A percentile compares a stretch with the other conserved stretches of the same genome.
These are phyloP conservation scores for Mortierella antarctica DNA, from an alignment of 192 early-diverging fungal genomes.

Conservation along the genomic window DNA sequence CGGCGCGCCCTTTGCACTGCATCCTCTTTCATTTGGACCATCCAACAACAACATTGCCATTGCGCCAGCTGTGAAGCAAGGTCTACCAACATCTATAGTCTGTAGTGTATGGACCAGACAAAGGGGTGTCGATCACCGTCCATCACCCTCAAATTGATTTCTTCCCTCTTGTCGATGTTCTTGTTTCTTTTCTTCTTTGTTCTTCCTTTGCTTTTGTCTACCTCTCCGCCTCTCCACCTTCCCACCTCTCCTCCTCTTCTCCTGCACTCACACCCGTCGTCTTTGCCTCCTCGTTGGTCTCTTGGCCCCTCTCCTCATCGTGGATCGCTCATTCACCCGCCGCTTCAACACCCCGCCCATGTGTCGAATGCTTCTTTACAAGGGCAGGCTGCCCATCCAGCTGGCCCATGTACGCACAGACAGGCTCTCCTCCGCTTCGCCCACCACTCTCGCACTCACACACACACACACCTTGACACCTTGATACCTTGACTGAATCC, in stretches of 20 bases:
- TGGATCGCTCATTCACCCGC: conserved; percentile 18
- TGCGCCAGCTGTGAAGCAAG: too few relatives aligned
- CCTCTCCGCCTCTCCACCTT: background rate
- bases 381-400: conserved; percentile 78
- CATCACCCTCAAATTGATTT: background rate
- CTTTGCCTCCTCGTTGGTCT: background rate
- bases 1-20: too few relatives aligned
- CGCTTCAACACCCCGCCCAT: conserved; percentile 55
- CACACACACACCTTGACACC: conserved; percentile 2
- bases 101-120: too few relatives aligned
- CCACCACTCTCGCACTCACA: background rate
- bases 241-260: background rate
- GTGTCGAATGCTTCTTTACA: conserved; percentile 83
- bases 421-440: too few relatives aligned
- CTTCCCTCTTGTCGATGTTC: background rate
- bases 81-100: too few relatives aligned
- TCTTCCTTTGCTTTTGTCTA: background rate
- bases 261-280: background rate
- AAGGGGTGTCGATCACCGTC: too few relatives aligned
- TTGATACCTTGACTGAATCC: background rate
- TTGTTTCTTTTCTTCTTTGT: too few relatives aligned
- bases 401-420: conserved; percentile 73
- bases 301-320: background rate
- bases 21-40: too few relatives aligned
- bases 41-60: too few relatives aligned